These are phyloP conservation scores for Rhizophagus clarus DNA, from an alignment of 192 early-diverging fungal species.

Conservation along the genomic window DNA sequence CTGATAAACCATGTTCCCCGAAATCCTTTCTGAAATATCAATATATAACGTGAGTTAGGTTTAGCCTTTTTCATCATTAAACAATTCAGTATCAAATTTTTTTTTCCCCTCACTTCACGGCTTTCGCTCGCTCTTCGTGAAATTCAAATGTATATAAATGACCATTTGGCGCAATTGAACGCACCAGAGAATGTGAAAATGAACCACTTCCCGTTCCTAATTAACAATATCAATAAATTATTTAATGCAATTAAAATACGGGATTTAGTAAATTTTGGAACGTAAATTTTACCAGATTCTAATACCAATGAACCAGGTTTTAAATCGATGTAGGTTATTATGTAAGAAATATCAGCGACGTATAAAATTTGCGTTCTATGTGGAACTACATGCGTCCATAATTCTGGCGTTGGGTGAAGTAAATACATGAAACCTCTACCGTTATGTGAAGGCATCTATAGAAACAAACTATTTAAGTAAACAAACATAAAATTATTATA, in stretches of 20 bases:
- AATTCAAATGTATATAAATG: conserved; percentile 95
- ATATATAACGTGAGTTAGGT: not conserved
- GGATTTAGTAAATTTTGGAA: no score
- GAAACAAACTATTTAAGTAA: not conserved
- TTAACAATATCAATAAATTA: not conserved
- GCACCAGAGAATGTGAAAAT: conserved; percentile 92
- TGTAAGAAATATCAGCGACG: conserved; percentile 91
- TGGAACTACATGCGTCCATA: conserved; percentile 91
- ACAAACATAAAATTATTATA: not conserved
- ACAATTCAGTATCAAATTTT: not conserved
- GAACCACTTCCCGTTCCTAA: conserved; percentile 92
- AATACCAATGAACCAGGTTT: conserved; percentile 83
- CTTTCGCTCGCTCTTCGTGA: conserved; percentile 75
- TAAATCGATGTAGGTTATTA: conserved; percentile 79
- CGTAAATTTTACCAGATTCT: conserved; percentile 66
- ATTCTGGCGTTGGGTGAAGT: conserved; percentile 90
- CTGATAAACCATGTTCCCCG: conserved; percentile 67
- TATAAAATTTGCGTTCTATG: conserved; percentile 98
- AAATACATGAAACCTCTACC: conserved; percentile 81
- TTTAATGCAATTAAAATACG: no score
- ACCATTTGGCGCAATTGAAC: conserved; percentile 84
- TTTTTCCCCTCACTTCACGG: conserved; percentile 41
- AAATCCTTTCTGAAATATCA: conserved; percentile 65
- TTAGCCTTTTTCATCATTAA: not conserved
- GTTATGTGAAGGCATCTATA: conserved; percentile 58